A percentile compares a stretch with the other conserved stretches of the same genome.
Evolutionary conservation across 768 basidiomycete genomes (phyloP).

Genomic region (Amanita brunnescens): DNA sequence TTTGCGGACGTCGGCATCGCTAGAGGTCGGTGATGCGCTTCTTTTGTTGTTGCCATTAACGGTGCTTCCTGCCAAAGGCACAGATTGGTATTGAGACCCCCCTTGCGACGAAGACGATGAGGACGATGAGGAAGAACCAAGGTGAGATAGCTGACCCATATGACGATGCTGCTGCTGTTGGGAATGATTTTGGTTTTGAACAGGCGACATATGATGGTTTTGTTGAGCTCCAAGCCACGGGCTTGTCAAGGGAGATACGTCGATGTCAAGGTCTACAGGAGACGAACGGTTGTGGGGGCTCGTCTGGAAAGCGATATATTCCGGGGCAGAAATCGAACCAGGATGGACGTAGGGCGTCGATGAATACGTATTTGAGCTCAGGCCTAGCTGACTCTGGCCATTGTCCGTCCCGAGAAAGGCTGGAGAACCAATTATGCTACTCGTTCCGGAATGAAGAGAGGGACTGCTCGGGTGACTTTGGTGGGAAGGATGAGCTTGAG

Average conservation of each 20-base stretch:
- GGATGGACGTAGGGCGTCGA: conserved; percentile 11
- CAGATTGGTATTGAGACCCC: background rate
- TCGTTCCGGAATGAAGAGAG: background rate
- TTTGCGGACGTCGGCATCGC: conserved; percentile 45
- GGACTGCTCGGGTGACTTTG: conserved; percentile 6
- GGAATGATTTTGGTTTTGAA: background rate
- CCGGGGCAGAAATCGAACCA: conserved; percentile 57
- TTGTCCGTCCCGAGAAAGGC: background rate
- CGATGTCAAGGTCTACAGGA: conserved; percentile 53
- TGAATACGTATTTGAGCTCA: conserved; percentile 20
- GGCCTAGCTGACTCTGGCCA: conserved; percentile 7
- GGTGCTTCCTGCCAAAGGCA: background rate
- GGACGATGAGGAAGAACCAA: conserved; percentile 10
- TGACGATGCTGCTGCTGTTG: conserved; percentile 6
- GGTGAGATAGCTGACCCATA: background rate
- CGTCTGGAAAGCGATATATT: conserved; percentile 61
- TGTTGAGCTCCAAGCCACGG: conserved; percentile 68
- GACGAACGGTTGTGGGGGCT: conserved; percentile 19
- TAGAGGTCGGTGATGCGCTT: conserved; percentile 46
- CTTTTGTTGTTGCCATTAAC: conserved; percentile 35
- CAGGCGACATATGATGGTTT: background rate
- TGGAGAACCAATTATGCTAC: background rate
- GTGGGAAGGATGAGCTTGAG: background rate
- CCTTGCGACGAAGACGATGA: conserved; percentile 3
- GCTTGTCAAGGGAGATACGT: conserved; percentile 74